A percentile compares a stretch with the other conserved stretches of the same genome.
phyloP scores from a whole-genome alignment of 306 rosid genomes.

The Hippophae gyantsensis region DNA sequence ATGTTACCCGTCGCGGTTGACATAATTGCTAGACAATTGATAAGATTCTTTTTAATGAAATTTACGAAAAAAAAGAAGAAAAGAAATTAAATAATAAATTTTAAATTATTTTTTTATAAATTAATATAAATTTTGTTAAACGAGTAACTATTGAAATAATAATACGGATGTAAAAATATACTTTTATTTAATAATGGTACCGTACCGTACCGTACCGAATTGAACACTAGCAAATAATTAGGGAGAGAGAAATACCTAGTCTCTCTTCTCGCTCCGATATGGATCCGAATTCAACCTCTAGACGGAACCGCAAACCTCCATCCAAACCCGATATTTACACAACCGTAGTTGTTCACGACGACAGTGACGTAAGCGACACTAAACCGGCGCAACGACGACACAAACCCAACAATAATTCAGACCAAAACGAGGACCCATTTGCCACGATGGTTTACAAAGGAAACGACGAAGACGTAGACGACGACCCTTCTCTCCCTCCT shows the following conservation, averaged over 20 bases:
- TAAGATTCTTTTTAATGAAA: no score
- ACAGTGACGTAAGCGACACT: slow-evolving; percentile 25
- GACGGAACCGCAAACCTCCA: slow-evolving; percentile 37
- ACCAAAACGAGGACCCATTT: slow-evolving; percentile 43
- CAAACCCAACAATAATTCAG: slow-evolving; percentile 14
- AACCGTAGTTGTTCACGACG: slow-evolving; percentile 64
- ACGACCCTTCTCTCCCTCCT: slow-evolving; percentile 88
- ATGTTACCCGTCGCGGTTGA: no score
- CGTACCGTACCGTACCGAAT: no score
- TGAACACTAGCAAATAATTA: not conserved
- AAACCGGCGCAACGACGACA: slow-evolving; percentile 21
- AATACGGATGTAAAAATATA: no score
- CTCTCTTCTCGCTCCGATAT: slow-evolving; percentile 14
- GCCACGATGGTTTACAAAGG: slow-evolving; percentile 72
- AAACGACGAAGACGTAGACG: slow-evolving; percentile 42
- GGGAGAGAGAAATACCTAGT: not conserved
- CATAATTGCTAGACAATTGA: no score
- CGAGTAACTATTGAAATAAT: no score
- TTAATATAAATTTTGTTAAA: no score
- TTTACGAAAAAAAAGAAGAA: no score
- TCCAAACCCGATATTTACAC: slow-evolving; percentile 58
- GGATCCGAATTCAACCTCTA: slow-evolving; percentile 46
- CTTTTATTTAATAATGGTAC: no score
- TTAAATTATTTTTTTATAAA: no score
- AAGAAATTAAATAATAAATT: no score